Percentiles rank a stretch among this genome's conserved stretches.
phyloP scores from a whole-genome alignment of 192 early-diverging fungal genomes.

The Rhizophlyctis rosea region DNA sequence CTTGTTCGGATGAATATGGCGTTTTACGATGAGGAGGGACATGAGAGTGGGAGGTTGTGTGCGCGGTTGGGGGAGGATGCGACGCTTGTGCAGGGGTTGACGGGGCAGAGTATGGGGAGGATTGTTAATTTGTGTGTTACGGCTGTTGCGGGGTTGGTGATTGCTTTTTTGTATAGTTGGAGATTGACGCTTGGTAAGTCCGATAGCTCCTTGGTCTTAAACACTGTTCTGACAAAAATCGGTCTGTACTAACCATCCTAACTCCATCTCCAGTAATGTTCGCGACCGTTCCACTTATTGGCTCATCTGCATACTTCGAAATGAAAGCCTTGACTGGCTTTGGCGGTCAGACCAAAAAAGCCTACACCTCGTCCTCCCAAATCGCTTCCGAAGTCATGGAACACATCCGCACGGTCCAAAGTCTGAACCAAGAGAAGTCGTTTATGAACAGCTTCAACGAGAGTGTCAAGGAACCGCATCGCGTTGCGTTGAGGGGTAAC shows the following conservation, averaged over 20 bases:
- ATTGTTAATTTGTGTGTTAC: slow-evolving; percentile 42
- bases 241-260: neutral
- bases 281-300: slow-evolving; percentile 66
- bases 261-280: slow-evolving; percentile 45
- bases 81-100: slow-evolving; percentile 53
- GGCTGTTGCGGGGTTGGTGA: slow-evolving; percentile 41
- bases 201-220: neutral
- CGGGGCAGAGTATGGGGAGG: slow-evolving; percentile 49
- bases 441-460: slow-evolving; percentile 66
- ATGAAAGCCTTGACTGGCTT: slow-evolving; percentile 57
- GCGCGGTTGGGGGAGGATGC: slow-evolving; percentile 81
- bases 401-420: slow-evolving; percentile 80
- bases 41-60: slow-evolving; percentile 75
- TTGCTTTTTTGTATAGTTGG: slow-evolving; percentile 79
- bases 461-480: slow-evolving; percentile 67
- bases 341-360: slow-evolving; percentile 56
- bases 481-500: slow-evolving; percentile 61
- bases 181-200: slow-evolving; percentile 60
- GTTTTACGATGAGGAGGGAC: slow-evolving; percentile 53
- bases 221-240: neutral
- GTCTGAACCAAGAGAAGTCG: slow-evolving; percentile 62
- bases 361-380: slow-evolving; percentile 65
- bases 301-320: slow-evolving; percentile 61
- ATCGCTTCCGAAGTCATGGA: slow-evolving; percentile 81
- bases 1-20: slow-evolving; percentile 47